Evolutionary conservation across 1,139 yeast species (phyloP), one percentile per base, ranked within the genome.

Genomic region (Geotrichum bryndzae): DNA sequence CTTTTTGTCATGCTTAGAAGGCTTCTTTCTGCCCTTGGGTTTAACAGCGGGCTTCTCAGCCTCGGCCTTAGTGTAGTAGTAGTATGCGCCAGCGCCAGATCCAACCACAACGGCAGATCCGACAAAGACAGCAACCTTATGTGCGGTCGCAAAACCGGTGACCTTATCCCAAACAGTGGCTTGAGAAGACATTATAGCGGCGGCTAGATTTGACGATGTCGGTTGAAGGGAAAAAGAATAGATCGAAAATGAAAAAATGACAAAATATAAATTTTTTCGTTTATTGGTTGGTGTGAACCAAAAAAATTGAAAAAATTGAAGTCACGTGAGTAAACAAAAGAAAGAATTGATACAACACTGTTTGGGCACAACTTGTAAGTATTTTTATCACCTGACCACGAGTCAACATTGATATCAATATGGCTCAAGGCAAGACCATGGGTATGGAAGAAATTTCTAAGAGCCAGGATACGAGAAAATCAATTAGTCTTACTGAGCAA

Each of bases 41-140:
- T 66, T 65, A 27, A 60, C 54, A 56, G 53, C 23, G 4, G 58
- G 51, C 62, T 46, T 56, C n/a, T 23, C 53, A 25, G 61, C 50
- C 11, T 53, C 54, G n/a, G 57, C 52, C 53, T 53, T 57, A 55
- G 59, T 55, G 48, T 54, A 65, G 66, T 63, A 66, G 62, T 73
- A 73, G 64, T 71, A 71, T 11, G 71, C 67, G 18, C 71, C 68
- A 31, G 74, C 75, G 50, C 73, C 70, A 22, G 74, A 72, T 45
- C 74, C 74, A 31, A 69, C 70, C n/a, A 73, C 73, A 22, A 72
- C 68, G 11, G 71, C 71, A 11, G 71, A 67, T 25, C 70, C 68
- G 33, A 74, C 69, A 38, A 72, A 63, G 51, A 74, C 67, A 27
- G 74, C 73, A 18, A 72, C 67, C 65, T 69, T 71, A 66, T 73